Conservation (phyloP, 352 stramenopile species). For the Pythium oligandrum region DNA sequence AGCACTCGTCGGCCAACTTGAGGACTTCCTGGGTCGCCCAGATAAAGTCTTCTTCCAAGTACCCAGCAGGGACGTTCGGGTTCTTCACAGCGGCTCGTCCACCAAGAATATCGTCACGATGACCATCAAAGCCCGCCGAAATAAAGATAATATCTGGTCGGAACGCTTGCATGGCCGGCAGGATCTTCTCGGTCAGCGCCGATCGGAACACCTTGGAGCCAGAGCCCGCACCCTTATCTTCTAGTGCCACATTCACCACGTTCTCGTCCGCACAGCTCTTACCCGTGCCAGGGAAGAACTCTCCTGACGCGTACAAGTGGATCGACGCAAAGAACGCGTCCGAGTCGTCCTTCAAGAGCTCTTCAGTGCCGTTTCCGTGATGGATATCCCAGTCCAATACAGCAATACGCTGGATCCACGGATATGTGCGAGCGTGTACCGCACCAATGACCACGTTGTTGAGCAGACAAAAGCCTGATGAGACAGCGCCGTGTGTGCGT, state of each 20-base stretch:
- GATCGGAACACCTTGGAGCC: slow-evolving; percentile 62
- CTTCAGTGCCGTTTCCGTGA: slow-evolving; percentile 98
- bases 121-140: slow-evolving; percentile 84
- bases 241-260: slow-evolving; percentile 72
- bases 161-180: slow-evolving; percentile 76
- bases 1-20: slow-evolving; percentile 69
- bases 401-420: slow-evolving; percentile 90
- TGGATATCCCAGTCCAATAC: slow-evolving; percentile 99
- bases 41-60: slow-evolving; percentile 79
- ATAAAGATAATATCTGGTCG: slow-evolving; percentile 84
- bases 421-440: slow-evolving; percentile 93
- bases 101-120: slow-evolving; percentile 82
- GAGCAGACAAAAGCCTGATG: slow-evolving; percentile 96
- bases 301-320: slow-evolving; percentile 66
- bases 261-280: slow-evolving; percentile 55
- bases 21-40: slow-evolving; percentile 79
- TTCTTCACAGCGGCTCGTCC: slow-evolving; percentile 74
- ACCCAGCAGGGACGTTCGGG: slow-evolving; percentile 66
- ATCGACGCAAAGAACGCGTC: slow-evolving; percentile 83
- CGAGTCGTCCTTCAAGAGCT: slow-evolving; percentile 76
- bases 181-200: slow-evolving; percentile 49
- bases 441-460: slow-evolving; percentile 99
- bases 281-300: slow-evolving; percentile 79
- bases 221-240: slow-evolving; percentile 60
- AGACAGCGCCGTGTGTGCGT: slow-evolving; percentile 60